phyloP scores from a whole-genome alignment of 768 basidiomycete genomes.

The Cubamyces sp. region DNA sequence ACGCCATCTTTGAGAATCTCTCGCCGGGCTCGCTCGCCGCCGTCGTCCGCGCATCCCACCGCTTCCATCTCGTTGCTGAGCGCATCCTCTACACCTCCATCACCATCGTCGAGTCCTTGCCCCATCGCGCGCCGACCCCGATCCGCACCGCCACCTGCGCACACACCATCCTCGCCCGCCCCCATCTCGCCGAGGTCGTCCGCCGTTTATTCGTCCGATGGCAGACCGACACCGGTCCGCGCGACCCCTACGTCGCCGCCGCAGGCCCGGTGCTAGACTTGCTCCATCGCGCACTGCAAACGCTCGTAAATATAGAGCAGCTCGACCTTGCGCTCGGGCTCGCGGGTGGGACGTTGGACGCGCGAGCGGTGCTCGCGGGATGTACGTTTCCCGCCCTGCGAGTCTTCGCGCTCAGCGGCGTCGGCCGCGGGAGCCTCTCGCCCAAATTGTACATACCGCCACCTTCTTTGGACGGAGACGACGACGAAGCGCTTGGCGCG shows the following conservation, averaged over 20 bases:
- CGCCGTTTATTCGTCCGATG: slow-evolving; percentile 57
- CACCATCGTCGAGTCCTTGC: slow-evolving; percentile 50
- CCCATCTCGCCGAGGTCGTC: slow-evolving; percentile 50
- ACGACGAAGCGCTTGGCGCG: slow-evolving; percentile 35
- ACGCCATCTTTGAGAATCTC: slow-evolving; percentile 47
- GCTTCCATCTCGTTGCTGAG: slow-evolving; percentile 54
- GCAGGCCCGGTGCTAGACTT: slow-evolving; percentile 28
- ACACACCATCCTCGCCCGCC: slow-evolving; percentile 49
- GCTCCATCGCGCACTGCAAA: slow-evolving; percentile 45
- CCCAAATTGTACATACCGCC: slow-evolving; percentile 27
- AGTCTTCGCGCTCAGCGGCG: slow-evolving; percentile 38
- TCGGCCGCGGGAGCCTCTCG: slow-evolving; percentile 44
- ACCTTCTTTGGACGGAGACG: background rate
- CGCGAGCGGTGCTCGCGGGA: slow-evolving; percentile 28
- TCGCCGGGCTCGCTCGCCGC: slow-evolving; percentile 40
- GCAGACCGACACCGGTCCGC: slow-evolving; percentile 46
- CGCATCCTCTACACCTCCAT: slow-evolving; percentile 60
- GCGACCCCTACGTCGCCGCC: slow-evolving; percentile 31
- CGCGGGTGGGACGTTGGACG: slow-evolving; percentile 42
- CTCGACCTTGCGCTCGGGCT: slow-evolving; percentile 61
- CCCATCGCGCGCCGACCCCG: slow-evolving; percentile 42
- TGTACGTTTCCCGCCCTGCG: slow-evolving; percentile 37
- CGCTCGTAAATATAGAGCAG: slow-evolving; percentile 51
- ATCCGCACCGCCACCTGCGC: slow-evolving; percentile 54
- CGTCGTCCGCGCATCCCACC: slow-evolving; percentile 49